A percentile compares a stretch with the other conserved stretches of the same genome.
Evolutionary conservation across 2,329 filamentous ascomycete genomes (phyloP).

Genomic region (Aureobasidium mangrovei): DNA sequence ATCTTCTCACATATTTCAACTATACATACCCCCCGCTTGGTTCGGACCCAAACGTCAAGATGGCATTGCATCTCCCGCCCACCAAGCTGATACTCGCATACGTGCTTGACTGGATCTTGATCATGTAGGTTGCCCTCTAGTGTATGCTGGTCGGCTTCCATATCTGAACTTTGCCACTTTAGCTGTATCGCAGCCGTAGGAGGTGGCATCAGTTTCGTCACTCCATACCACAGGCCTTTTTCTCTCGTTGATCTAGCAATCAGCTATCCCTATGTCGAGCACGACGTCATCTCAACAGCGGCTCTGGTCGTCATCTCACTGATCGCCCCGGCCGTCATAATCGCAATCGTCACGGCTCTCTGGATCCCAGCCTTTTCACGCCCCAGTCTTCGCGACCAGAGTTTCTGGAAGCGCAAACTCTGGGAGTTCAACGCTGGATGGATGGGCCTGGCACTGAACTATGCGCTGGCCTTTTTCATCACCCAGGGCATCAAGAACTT

Average conservation of each 20-base stretch:
- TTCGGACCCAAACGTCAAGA: neutral
- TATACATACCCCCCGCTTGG: neutral
- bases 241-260: conserved; percentile 66
- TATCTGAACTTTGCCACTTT: neutral
- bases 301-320: conserved; percentile 57
- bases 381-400: conserved; percentile 46
- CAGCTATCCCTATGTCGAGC: conserved; percentile 61
- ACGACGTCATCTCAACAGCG: conserved; percentile 63
- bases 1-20: neutral
- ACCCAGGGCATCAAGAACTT: conserved; percentile 77
- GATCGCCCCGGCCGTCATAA: conserved; percentile 56
- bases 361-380: conserved; percentile 42
- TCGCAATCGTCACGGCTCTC: conserved; percentile 58
- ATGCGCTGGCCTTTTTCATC: conserved; percentile 66
- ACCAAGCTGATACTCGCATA: conserved; percentile 54
- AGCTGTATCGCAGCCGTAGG: conserved; percentile 20
- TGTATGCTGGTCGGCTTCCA: neutral
- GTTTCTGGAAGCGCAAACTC: conserved; percentile 71
- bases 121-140: conserved; percentile 40
- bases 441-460: conserved; percentile 66
- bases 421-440: conserved; percentile 85
- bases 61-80: neutral
- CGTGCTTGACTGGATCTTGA: conserved; percentile 63
- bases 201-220: conserved; percentile 48
- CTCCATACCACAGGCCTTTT: conserved; percentile 63